A percentile compares a stretch with the other conserved stretches of the same genome.
Conservation (phyloP, 306 rosid species). For the Castanea sativa region DNA sequence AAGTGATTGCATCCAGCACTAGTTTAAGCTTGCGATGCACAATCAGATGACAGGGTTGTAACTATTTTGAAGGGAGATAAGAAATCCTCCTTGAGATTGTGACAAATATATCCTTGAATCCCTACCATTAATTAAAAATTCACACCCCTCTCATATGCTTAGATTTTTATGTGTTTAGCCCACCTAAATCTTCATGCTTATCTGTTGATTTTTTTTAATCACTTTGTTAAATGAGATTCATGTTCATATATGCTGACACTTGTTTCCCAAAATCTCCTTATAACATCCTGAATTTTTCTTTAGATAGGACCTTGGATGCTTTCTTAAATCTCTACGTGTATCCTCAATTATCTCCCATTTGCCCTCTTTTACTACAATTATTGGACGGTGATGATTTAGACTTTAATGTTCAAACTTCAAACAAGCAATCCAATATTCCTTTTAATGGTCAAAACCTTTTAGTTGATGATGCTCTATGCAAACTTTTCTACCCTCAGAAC, state of each 20-base stretch:
- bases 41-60: too few species aligned
- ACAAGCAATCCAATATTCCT: conserved; percentile 22
- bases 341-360: neutral
- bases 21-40: too few species aligned
- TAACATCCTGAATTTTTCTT: conserved; percentile 5
- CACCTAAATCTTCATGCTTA: too few species aligned
- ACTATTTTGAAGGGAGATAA: too few species aligned
- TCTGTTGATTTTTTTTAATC: too few species aligned
- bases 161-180: too few species aligned
- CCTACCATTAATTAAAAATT: too few species aligned
- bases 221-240: neutral
- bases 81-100: too few species aligned
- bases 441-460: neutral
- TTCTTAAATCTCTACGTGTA: neutral
- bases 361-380: neutral
- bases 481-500: conserved; percentile 4
- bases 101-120: too few species aligned
- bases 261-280: conserved; percentile 1
- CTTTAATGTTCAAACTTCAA: neutral
- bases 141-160: too few species aligned
- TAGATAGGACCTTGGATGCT: neutral
- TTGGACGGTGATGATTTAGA: conserved; percentile 17
- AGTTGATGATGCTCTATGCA: neutral
- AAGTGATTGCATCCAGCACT: too few species aligned
- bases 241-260: neutral